Evolutionary conservation across 805 yeast species (phyloP).

Genomic region (Ogataea chonburiensis): DNA sequence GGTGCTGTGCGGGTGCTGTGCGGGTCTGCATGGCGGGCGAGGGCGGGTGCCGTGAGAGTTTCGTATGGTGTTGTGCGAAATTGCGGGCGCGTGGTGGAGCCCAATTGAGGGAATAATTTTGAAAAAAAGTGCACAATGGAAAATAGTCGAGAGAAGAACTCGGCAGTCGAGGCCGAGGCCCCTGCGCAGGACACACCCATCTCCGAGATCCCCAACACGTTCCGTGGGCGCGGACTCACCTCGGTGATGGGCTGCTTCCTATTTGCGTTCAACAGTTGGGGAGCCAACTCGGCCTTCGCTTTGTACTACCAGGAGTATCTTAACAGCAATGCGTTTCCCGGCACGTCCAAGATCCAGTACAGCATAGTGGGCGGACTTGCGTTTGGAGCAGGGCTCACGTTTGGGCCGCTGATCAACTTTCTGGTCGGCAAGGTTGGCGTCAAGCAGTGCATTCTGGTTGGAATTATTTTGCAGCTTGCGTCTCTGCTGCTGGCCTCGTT

Average conservation of each 20-base stretch:
- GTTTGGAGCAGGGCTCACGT: constrained; percentile 51
- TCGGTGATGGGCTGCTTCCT: constrained; percentile 45
- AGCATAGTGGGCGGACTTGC: constrained; percentile 70
- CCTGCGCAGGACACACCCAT: not conserved
- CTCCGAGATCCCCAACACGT: constrained; percentile 52
- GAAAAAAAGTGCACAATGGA: too few relatives aligned
- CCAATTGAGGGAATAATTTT: too few relatives aligned
- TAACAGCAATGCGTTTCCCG: constrained; percentile 48
- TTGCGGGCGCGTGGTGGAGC: too few relatives aligned
- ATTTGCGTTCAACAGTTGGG: constrained; percentile 67
- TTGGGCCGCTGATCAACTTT: constrained; percentile 49
- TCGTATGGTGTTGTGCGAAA: too few relatives aligned
- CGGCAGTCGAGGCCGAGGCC: too few relatives aligned
- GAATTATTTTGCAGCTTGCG: constrained; percentile 49
- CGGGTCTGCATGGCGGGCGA: too few relatives aligned
- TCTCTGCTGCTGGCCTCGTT: constrained; percentile 62
- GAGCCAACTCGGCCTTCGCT: constrained; percentile 67
- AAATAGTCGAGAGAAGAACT: too few relatives aligned
- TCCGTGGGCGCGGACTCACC: constrained; percentile 63
- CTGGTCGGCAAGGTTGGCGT: constrained; percentile 44
- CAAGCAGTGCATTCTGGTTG: constrained; percentile 43
- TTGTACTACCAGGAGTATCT: constrained; percentile 60
- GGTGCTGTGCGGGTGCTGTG: too few relatives aligned
- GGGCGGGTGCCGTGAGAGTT: too few relatives aligned
- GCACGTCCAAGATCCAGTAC: constrained; percentile 56